These are phyloP conservation scores for Dactylorhiza incarnata DNA, from an alignment of 106 monocot genomes.

Conservation along the genomic window DNA sequence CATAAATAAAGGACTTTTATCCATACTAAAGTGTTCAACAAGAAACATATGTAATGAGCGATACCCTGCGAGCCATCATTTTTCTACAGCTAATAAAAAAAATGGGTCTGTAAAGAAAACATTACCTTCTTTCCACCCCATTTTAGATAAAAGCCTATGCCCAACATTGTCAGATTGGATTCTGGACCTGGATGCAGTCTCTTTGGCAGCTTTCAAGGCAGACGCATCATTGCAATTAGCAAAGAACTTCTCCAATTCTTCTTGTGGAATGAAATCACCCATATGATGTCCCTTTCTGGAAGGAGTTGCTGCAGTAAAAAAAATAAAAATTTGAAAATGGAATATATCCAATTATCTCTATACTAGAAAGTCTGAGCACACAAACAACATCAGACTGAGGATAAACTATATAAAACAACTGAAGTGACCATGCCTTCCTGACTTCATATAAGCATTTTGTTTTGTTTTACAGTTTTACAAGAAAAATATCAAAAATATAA, in stretches of 20 bases:
- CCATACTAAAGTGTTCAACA: not conserved
- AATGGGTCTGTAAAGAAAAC: not conserved
- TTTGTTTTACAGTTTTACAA: not conserved
- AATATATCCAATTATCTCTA: not conserved
- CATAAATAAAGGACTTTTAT: not conserved
- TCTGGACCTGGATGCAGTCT: constrained; percentile 76
- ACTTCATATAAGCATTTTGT: not conserved
- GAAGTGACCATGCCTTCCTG: not conserved
- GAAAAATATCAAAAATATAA: not conserved
- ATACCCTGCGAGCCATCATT: not conserved
- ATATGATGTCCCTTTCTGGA: constrained; percentile 86
- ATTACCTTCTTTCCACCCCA: constrained; percentile 99
- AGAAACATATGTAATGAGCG: not conserved
- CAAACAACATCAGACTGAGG: not conserved
- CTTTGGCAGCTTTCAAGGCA: constrained; percentile 56
- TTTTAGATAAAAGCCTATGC: constrained; percentile 93
- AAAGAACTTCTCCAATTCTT: constrained; percentile 88
- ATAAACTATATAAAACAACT: not conserved
- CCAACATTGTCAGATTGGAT: constrained; percentile 98
- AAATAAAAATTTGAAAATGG: not conserved
- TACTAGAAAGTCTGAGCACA: not conserved
- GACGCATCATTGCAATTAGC: constrained; percentile 69
- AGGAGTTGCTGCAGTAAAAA: constrained; percentile 15
- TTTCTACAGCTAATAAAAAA: not conserved
- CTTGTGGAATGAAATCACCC: constrained; percentile 95